These are phyloP conservation scores for Spathaspora hagerdaliae DNA, from an alignment of 805 yeast genomes.

Conservation along the genomic window DNA sequence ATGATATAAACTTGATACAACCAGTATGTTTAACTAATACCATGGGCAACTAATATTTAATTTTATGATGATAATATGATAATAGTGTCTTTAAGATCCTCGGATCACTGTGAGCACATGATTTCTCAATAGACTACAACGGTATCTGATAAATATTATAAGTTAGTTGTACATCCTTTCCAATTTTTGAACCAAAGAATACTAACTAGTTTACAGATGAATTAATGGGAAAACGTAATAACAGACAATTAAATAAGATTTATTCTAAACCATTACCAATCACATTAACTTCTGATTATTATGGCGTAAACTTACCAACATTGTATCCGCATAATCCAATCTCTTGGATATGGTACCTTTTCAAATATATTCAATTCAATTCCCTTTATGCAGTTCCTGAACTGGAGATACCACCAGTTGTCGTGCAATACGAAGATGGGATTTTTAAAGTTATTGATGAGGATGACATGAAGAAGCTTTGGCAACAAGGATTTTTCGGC, in stretches of 20 bases:
- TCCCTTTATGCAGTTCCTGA: conserved; percentile 24
- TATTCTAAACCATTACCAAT: conserved; percentile 58
- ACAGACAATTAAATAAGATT: conserved; percentile 24
- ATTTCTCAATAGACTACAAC: conserved; percentile 91
- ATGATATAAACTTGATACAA: not conserved
- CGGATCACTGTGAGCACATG: conserved; percentile 58
- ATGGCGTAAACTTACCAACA: conserved; percentile 44
- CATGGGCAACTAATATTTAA: not conserved
- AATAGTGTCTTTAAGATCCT: conserved; percentile 21
- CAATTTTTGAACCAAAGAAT: not conserved
- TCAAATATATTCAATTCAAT: conserved; percentile 22
- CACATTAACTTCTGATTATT: conserved; percentile 28
- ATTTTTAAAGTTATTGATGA: conserved; percentile 40
- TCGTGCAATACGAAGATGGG: conserved; percentile 22
- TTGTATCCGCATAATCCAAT: conserved; percentile 64
- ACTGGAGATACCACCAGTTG: conserved; percentile 10
- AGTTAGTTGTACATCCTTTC: not conserved
- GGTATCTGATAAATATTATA: conserved; percentile 70
- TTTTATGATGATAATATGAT: conserved; percentile 15
- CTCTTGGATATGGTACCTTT: conserved; percentile 51
- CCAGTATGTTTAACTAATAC: not conserved
- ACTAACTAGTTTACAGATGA: conserved; percentile 11
- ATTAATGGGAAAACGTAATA: conserved; percentile 31
- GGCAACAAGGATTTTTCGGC: conserved; percentile 91
- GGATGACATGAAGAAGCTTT: conserved; percentile 51